Evolutionary conservation across 495 filamentous ascomycete species (phyloP).

Genomic region (Hyaloscypha bicolor): DNA sequence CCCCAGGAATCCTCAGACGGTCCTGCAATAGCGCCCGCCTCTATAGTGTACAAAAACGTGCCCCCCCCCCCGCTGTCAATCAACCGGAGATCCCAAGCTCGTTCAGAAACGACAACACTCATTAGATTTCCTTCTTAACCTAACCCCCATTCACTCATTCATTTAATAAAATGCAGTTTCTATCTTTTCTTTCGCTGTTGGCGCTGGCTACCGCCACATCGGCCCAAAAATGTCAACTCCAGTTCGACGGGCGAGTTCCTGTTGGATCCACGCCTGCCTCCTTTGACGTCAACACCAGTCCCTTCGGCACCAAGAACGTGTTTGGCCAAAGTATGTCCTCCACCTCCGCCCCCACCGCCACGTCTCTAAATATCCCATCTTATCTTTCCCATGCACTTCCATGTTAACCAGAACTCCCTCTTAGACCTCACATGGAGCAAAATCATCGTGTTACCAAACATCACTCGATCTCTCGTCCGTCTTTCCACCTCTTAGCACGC

Average conservation of each 20-base stretch:
- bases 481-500: neutral
- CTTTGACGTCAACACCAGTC: conserved; percentile 37
- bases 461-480: conserved; percentile 32
- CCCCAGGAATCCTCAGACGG: neutral
- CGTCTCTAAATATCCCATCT: too few species aligned
- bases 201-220: conserved; percentile 6
- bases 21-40: neutral
- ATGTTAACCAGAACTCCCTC: neutral
- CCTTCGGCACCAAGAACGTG: conserved; percentile 39
- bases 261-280: conserved; percentile 30
- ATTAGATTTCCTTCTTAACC: neutral
- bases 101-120: neutral
- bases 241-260: conserved; percentile 42
- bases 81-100: too few species aligned
- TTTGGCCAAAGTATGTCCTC: conserved; percentile 29
- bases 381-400: neutral
- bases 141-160: conserved; percentile 9
- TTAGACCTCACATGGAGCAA: conserved; percentile 36
- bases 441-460: conserved; percentile 32
- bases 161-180: conserved; percentile 3
- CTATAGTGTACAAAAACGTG: neutral
- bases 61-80: too few species aligned
- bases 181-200: conserved; percentile 4
- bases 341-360: too few species aligned
- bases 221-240: conserved; percentile 34